These are phyloP conservation scores for Kockovaella imperatae DNA, from an alignment of 768 basidiomycete species.

Conservation along the genomic window DNA sequence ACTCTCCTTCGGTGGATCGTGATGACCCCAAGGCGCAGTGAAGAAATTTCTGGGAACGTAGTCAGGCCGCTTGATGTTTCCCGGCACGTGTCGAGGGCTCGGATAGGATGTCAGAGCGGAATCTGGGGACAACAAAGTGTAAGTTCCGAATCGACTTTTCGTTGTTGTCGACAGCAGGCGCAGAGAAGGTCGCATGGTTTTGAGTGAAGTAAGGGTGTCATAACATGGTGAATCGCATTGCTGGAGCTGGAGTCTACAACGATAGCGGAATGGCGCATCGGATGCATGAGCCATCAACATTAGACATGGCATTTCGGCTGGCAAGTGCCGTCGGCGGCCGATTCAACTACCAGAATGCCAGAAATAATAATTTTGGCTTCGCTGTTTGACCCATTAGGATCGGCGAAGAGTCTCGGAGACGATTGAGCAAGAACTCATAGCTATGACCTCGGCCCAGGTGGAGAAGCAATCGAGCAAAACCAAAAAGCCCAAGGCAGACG, in stretches of 20 bases:
- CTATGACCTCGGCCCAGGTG: background rate
- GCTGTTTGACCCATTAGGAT: background rate
- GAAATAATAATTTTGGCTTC: background rate
- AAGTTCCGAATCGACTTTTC: slow-evolving; percentile 16
- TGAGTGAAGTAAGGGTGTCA: background rate
- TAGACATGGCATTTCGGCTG: too few species aligned
- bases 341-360: too few species aligned
- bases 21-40: slow-evolving; percentile 21
- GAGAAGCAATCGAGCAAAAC: background rate
- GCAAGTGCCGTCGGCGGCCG: too few species aligned
- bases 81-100: slow-evolving; percentile 50
- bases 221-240: background rate
- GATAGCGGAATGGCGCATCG: too few species aligned
- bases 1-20: slow-evolving; percentile 10
- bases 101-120: slow-evolving; percentile 27
- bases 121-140: slow-evolving; percentile 16
- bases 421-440: too few species aligned
- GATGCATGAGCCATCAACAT: too few species aligned
- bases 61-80: slow-evolving; percentile 52
- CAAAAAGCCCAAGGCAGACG: background rate
- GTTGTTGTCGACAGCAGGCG: background rate
- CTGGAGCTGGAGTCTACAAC: background rate
- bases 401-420: too few species aligned
- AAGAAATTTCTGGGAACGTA: slow-evolving; percentile 50
- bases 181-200: background rate